phyloP scores from a whole-genome alignment of 1,139 yeast genomes.

The Magnusiomyces paraingens region DNA sequence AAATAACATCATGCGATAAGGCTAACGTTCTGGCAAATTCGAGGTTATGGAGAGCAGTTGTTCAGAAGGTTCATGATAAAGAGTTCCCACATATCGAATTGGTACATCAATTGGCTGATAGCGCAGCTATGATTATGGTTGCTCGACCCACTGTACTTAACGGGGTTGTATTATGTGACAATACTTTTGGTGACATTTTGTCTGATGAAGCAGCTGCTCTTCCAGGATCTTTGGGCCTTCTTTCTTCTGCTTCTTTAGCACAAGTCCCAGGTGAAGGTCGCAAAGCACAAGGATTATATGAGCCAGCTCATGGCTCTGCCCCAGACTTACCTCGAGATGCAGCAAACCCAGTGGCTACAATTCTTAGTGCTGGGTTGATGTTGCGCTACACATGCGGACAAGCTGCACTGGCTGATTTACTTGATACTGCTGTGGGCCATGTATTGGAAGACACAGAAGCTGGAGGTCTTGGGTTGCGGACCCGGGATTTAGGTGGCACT shows the following conservation, averaged over 20 bases:
- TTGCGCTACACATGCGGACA: conserved; percentile 67
- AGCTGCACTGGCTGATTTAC: conserved; percentile 61
- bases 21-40: conserved; percentile 84
- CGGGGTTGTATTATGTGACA: conserved; percentile 72
- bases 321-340: conserved; percentile 75
- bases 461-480: conserved; percentile 53
- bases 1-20: conserved; percentile 75
- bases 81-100: conserved; percentile 71
- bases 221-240: conserved; percentile 78
- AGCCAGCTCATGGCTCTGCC: conserved; percentile 93
- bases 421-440: conserved; percentile 66
- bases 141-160: conserved; percentile 73
- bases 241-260: conserved; percentile 81
- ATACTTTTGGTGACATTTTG: conserved; percentile 86
- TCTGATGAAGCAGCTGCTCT: conserved; percentile 86
- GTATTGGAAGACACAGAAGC: conserved; percentile 49
- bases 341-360: conserved; percentile 84
- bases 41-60: conserved; percentile 80
- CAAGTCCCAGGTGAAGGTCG: conserved; percentile 64
- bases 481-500: conserved; percentile 71
- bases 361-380: conserved; percentile 83
- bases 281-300: conserved; percentile 76
- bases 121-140: conserved; percentile 83
- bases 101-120: conserved; percentile 79
- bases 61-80: conserved; percentile 57